These are phyloP conservation scores for Aspergillus glaucus DNA, from an alignment of 2,329 filamentous ascomycete species.

Conservation along the genomic window DNA sequence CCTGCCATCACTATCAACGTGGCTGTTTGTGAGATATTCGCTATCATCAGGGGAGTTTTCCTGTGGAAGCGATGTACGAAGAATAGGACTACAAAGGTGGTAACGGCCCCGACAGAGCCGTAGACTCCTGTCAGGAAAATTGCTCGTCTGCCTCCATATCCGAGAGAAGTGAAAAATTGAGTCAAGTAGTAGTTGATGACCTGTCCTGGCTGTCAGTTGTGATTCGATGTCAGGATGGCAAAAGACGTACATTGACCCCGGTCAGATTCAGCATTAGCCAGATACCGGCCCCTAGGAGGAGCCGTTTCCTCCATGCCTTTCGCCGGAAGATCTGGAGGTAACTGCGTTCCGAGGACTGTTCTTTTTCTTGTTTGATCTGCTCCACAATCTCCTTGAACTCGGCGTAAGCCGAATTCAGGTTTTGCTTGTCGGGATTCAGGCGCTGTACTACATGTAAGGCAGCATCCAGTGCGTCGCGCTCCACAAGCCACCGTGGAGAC, in stretches of 20 bases:
- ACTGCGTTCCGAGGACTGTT: conserved; percentile 37
- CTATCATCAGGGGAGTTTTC: conserved; percentile 49
- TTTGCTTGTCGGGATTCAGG: conserved; percentile 49
- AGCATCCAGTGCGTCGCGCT: conserved; percentile 44
- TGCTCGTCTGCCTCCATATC: conserved; percentile 49
- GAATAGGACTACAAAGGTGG: conserved; percentile 46
- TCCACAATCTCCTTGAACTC: conserved; percentile 22
- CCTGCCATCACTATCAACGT: conserved; percentile 55
- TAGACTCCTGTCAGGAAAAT: conserved; percentile 56
- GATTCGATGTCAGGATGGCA: conserved; percentile 56
- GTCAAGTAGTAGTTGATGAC: conserved; percentile 39
- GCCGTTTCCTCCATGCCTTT: conserved; percentile 48
- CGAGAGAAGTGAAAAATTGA: conserved; percentile 40
- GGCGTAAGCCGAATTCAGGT: conserved; percentile 51
- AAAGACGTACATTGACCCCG: background rate
- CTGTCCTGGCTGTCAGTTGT: conserved; percentile 55
- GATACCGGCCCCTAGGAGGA: background rate
- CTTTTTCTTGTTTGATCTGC: conserved; percentile 56
- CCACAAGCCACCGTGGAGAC: conserved; percentile 30
- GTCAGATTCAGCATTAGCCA: background rate
- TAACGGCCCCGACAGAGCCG: conserved; percentile 49
- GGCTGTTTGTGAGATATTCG: conserved; percentile 35
- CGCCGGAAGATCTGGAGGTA: conserved; percentile 46
- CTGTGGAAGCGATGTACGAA: conserved; percentile 51
- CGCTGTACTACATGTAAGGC: conserved; percentile 45